Evolutionary conservation across 768 basidiomycete species (phyloP).

Genomic region (Psilocybe cubensis): DNA sequence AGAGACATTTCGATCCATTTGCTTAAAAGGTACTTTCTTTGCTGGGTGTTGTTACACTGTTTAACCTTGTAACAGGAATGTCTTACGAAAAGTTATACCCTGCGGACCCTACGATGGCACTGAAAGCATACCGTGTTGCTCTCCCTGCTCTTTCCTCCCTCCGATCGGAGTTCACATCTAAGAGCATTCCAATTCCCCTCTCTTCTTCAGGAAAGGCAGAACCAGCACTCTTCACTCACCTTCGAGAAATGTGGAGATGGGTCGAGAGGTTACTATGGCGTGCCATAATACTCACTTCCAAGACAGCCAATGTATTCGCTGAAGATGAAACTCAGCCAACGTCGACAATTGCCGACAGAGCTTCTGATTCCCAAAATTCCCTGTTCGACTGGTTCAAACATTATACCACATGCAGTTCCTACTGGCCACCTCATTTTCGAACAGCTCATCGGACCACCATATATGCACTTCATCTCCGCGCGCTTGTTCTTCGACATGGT

Average conservation of each 20-base stretch:
- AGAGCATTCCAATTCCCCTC: constrained; percentile 3
- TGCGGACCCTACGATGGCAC: constrained; percentile 49
- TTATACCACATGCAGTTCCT: constrained; percentile 61
- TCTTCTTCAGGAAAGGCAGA: constrained; percentile 38
- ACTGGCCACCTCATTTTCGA: constrained; percentile 84
- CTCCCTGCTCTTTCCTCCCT: constrained; percentile 57
- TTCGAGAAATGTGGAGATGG: constrained; percentile 90
- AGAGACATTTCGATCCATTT: constrained; percentile 76
- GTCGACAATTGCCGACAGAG: constrained; percentile 12
- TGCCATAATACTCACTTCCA: constrained; percentile 68
- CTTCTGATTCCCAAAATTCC: constrained; percentile 24
- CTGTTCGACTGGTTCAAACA: constrained; percentile 68
- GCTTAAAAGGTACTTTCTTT: constrained; percentile 60
- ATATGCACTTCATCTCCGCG: constrained; percentile 71
- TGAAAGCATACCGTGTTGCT: constrained; percentile 58
- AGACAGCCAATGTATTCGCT: constrained; percentile 39
- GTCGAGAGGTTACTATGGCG: constrained; percentile 82
- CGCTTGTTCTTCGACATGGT: constrained; percentile 60
- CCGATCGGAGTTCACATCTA: constrained; percentile 45
- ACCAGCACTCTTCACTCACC: constrained; percentile 60
- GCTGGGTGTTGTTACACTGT: not conserved
- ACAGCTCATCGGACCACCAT: constrained; percentile 75
- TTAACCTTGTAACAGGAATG: constrained; percentile 59
- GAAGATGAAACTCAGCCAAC: constrained; percentile 27
- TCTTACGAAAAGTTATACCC: constrained; percentile 64